Evolutionary conservation across 2,329 filamentous ascomycete species (phyloP).

Genomic region (Aspergillus felis): DNA sequence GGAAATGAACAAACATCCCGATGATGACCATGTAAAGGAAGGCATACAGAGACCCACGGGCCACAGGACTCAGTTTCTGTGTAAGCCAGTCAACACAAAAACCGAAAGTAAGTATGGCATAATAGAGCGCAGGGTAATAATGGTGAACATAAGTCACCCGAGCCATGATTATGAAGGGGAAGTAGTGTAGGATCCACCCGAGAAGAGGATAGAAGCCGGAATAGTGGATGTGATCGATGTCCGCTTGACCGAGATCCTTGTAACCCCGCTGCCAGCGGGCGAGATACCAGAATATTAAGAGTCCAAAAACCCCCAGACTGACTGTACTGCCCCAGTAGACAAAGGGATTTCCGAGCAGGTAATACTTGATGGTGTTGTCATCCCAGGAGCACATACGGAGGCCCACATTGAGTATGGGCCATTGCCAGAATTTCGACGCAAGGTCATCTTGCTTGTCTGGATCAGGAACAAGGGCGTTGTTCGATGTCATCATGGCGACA

Average conservation of each 20-base stretch:
- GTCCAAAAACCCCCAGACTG: constrained; percentile 67
- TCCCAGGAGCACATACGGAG: constrained; percentile 99
- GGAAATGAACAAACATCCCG: constrained; percentile 83
- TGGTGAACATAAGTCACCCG: constrained; percentile 99
- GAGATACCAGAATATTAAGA: constrained; percentile 77
- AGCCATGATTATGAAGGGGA: constrained; percentile 95
- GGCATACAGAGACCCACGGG: constrained; percentile 68
- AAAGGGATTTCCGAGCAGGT: constrained; percentile 91
- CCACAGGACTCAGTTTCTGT: constrained; percentile 58
- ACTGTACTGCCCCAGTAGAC: constrained; percentile 94
- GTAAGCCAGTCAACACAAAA: constrained; percentile 86
- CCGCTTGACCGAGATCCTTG: constrained; percentile 69
- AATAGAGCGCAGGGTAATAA: constrained; percentile 98
- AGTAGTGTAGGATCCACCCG: constrained; percentile 94
- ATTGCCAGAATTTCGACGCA: constrained; percentile 96
- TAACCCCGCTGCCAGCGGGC: constrained; percentile 96
- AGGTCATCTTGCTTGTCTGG: constrained; percentile 99
- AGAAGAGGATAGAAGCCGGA: constrained; percentile 84
- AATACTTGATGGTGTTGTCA: constrained; percentile 93
- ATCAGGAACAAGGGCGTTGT: constrained; percentile 95
- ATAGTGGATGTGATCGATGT: constrained; percentile 95
- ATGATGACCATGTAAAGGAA: constrained; percentile 70
- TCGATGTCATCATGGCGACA: constrained; percentile 99
- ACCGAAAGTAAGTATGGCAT: constrained; percentile 83
- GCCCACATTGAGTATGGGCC: constrained; percentile 92